Evolutionary conservation across 148 eudicot genomes (phyloP).

Genomic region (Vaccinium darrowii): DNA sequence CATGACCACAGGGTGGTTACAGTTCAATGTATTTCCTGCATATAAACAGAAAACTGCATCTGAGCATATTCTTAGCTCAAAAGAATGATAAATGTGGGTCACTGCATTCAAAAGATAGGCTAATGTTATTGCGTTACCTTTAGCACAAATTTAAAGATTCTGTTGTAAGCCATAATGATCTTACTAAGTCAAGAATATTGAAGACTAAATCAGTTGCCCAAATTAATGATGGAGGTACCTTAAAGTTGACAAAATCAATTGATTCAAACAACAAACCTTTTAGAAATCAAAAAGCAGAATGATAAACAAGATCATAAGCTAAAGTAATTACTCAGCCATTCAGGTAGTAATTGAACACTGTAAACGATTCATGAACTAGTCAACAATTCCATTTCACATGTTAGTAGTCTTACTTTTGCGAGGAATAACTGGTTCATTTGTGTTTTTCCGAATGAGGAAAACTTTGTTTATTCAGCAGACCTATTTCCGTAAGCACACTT

Average conservation of each 20-base stretch:
- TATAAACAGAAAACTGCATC: conserved; percentile 19
- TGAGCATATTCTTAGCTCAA: conserved; percentile 2
- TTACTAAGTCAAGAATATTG: neutral
- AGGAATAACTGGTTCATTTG: neutral
- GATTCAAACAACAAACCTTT: neutral
- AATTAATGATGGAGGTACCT: neutral
- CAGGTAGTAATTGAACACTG: neutral
- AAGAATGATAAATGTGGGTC: neutral
- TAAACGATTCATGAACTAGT: neutral
- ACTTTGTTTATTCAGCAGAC: neutral
- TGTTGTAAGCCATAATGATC: neutral
- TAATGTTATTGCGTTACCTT: neutral
- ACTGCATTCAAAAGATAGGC: neutral
- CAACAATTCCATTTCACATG: neutral
- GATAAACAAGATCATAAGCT: neutral
- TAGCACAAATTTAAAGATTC: neutral
- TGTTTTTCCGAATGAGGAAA: neutral
- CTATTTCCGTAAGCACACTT: neutral
- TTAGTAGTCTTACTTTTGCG: neutral
- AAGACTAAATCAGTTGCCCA: neutral
- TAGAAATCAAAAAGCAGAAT: neutral
- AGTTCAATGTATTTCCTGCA: conserved; percentile 92
- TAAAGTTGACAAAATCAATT: neutral
- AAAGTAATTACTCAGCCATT: neutral
- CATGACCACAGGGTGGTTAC: conserved; percentile 99